phyloP scores from a whole-genome alignment of 805 yeast species.

The Priceomyces haplophilus region DNA sequence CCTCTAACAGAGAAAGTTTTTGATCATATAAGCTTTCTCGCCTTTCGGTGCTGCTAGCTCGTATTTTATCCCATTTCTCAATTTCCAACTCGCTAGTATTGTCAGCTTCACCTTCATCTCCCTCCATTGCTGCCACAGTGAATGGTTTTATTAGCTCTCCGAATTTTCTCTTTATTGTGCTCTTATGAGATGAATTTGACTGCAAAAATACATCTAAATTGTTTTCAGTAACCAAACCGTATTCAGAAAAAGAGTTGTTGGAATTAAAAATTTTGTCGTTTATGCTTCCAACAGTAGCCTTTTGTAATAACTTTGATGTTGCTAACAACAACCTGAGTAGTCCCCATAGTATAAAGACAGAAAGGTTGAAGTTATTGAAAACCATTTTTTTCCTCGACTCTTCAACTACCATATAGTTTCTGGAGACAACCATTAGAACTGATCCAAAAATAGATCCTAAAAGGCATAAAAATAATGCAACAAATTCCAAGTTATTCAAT shows the following conservation, averaged over 20 bases:
- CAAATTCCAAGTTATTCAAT: conserved; percentile 13
- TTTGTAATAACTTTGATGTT: conserved; percentile 8
- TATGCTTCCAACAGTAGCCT: neutral
- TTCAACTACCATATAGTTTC: conserved; percentile 24
- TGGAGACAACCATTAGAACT: conserved; percentile 25
- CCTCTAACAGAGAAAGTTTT: conserved; percentile 7
- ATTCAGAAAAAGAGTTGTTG: conserved; percentile 8
- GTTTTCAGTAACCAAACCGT: conserved; percentile 13
- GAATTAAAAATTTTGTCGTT: neutral
- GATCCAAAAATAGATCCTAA: conserved; percentile 26
- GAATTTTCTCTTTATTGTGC: neutral
- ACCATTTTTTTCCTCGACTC: conserved; percentile 23
- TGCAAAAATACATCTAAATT: conserved; percentile 9
- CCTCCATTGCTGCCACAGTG: neutral
- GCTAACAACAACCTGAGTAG: conserved; percentile 21
- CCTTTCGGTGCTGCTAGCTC: neutral
- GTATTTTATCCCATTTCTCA: neutral
- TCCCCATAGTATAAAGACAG: conserved; percentile 33
- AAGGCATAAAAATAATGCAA: conserved; percentile 25
- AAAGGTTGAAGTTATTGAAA: conserved; percentile 36
- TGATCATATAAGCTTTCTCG: neutral
- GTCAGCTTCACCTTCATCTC: neutral
- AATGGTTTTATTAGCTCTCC: neutral
- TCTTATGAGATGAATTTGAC: neutral
- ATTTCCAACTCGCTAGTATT: neutral